These are phyloP conservation scores for Cordyceps farinosa DNA, from an alignment of 2,329 filamentous ascomycete genomes.

Conservation along the genomic window DNA sequence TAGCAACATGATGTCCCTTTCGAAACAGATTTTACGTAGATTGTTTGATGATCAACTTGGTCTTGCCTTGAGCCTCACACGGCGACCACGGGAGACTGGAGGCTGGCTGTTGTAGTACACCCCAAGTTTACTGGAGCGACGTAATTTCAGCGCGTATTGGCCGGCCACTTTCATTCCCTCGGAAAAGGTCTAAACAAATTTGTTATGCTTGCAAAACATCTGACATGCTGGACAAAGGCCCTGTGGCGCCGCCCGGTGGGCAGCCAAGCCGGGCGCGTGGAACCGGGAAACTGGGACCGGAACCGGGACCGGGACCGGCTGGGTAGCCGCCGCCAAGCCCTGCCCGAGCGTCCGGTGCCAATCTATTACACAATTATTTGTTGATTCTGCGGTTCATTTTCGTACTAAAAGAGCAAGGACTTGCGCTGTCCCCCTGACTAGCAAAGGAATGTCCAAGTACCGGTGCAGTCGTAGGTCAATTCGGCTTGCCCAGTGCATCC, in stretches of 20 bases:
- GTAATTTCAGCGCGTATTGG: no score
- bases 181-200: no score
- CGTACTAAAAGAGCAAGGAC: not conserved
- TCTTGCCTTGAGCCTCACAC: no score
- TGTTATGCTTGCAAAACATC: no score
- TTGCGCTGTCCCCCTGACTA: not conserved
- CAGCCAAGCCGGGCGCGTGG: slow-evolving; percentile 1
- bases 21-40: not conserved
- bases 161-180: no score
- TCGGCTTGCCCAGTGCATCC: not conserved
- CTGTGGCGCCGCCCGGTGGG: slow-evolving; percentile 9
- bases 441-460: not conserved
- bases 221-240: not conserved
- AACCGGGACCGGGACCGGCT: slow-evolving; percentile 14
- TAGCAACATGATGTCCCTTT: not conserved
- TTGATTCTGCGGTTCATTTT: not conserved
- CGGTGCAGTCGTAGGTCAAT: not conserved
- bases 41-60: no score
- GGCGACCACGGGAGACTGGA: no score
- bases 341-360: not conserved
- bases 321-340: not conserved
- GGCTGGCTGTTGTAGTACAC: no score
- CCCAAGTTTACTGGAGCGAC: no score
- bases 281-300: slow-evolving; percentile 7
- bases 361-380: not conserved